Evolutionary conservation across 2,329 filamentous ascomycete species (phyloP), one percentile per base, ranked within the genome.

Genomic region (Beauveria bassiana): DNA sequence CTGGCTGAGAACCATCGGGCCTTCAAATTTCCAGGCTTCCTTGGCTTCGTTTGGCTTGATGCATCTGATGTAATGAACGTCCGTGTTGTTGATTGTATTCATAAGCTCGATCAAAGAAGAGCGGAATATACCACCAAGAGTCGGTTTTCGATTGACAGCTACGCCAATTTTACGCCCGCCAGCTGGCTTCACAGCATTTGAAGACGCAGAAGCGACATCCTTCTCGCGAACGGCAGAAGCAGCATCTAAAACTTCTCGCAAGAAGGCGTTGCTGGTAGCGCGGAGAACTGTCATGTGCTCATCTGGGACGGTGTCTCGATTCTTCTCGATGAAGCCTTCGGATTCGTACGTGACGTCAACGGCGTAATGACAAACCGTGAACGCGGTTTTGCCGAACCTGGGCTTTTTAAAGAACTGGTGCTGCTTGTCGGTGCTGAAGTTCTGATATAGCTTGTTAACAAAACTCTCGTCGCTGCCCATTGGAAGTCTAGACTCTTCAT

Each of bases 31-130:
- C 95, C 95, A 99, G 0, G 95, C 86, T 70, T 90, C 90, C 76
- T 99, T 99, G 56, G 86, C 91, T 77, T 99, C 95, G 73, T 99
- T 99, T 38, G 95, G 95, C 78, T 99, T 99, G 77, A 99, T 98
- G 74, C 95, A 99, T 68, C 95, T 88, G 71, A 99, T 99, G 76
- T 99, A 99, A 76, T 99, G 95, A 22, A 98, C 95, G 73, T 99
- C 95, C 3, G 95, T 99, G 67, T 90, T 93, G 75, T 96, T 96
- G 76, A 99, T 99, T 5, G 95, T 99, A 72, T 86, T 83, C 93
- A 99, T 99, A 57, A 99, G 85, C 76, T 99, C 95, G 68, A 99
- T 98, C 70, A 99, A 80, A 9, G 95, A 98, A 3, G 93, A 96
- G 73, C 96, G 96, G 87, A 99, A 99, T 67, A 99, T 99, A 64